Evolutionary conservation across 2,329 filamentous ascomycete species (phyloP), one percentile per base, ranked within the genome.

Genomic region (Phialophora verrucosa): DNA sequence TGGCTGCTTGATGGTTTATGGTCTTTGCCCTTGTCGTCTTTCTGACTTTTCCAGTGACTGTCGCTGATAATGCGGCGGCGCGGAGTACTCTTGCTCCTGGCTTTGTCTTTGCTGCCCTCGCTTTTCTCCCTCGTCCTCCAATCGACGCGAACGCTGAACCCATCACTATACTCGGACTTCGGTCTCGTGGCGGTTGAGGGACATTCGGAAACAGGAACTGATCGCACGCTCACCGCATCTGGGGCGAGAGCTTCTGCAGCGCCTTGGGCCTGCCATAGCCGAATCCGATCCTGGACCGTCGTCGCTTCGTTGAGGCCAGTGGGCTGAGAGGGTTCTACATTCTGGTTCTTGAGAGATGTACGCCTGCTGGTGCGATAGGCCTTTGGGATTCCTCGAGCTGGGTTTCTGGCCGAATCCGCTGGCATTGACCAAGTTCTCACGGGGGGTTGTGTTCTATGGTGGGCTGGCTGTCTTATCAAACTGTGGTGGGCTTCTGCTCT

Each of bases 21-120:
- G 27, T 23, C n/a, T 54, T 51, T 64, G 10, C 64, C 57, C 25
- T 58, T 66, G 1, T 38, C 23, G 0, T 68, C 61, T 35, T 35
- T 63, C 32, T 83, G 84, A 66, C 83, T 84, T 68, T 84, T 85
- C 76, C 94, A 98, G 79, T 97, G 91, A 62, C 91, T 90, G 79
- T 98, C 94, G 76, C 93, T 97, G 68, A 97, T 88, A 62, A 98
- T 92, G 69, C 93, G 88, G 83, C 96, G 97, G 80, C 92, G 93
- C 17, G 94, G 94, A 54, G 91, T 87, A 58, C 83, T 87, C 75
- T 79, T 83, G 72, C 79, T 81, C 75, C 75, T 65, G 77, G 77
- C 73, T 50, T 75, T 38, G 11, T 56, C 70, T 60, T 75, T 67
- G 42, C 65, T 29, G 17, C 71, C 49, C 29, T 66, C 64, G 23